A percentile compares a stretch with the other conserved stretches of the same genome.
Evolutionary conservation across 2,329 filamentous ascomycete species (phyloP).

Genomic region (Colletotrichum siamense): DNA sequence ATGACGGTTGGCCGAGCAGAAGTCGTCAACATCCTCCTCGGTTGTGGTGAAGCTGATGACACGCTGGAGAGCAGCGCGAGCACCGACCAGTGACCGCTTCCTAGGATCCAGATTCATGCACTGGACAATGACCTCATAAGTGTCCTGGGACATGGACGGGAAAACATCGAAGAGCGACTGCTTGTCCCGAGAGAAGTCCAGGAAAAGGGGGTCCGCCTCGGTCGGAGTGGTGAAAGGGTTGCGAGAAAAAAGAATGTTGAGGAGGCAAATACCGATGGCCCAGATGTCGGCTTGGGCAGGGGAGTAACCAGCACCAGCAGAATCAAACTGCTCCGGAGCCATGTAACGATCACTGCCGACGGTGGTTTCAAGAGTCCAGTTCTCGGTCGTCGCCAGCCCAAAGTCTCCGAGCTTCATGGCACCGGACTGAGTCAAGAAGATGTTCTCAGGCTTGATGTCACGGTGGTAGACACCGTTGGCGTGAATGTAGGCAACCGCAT

Average conservation of each 20-base stretch:
- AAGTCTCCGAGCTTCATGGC: slow-evolving; percentile 97
- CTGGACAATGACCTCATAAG: slow-evolving; percentile 89
- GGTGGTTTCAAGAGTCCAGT: slow-evolving; percentile 90
- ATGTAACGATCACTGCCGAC: slow-evolving; percentile 99
- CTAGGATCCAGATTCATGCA: slow-evolving; percentile 90
- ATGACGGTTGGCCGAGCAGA: slow-evolving; percentile 83
- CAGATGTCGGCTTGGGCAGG: slow-evolving; percentile 94
- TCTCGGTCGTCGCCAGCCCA: slow-evolving; percentile 86
- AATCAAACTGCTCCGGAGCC: slow-evolving; percentile 98
- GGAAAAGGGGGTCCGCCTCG: slow-evolving; percentile 88
- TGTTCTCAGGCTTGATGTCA: slow-evolving; percentile 99
- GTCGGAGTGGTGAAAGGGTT: slow-evolving; percentile 95
- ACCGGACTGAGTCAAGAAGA: slow-evolving; percentile 87
- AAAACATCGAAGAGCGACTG: slow-evolving; percentile 98
- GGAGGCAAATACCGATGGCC: slow-evolving; percentile 94
- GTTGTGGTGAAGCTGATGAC: slow-evolving; percentile 92
- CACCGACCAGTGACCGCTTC: slow-evolving; percentile 81
- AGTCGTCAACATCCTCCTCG: slow-evolving; percentile 90
- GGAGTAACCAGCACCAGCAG: slow-evolving; percentile 84
- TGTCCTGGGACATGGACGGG: slow-evolving; percentile 97
- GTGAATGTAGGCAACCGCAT: slow-evolving; percentile 90
- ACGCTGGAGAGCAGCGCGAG: slow-evolving; percentile 78
- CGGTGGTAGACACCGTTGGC: slow-evolving; percentile 91
- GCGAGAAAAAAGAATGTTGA: slow-evolving; percentile 95
- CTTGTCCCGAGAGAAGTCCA: slow-evolving; percentile 91